Conservation (phyloP, 2,329 filamentous ascomycete species). For the Colletotrichum chrysophilum region DNA sequence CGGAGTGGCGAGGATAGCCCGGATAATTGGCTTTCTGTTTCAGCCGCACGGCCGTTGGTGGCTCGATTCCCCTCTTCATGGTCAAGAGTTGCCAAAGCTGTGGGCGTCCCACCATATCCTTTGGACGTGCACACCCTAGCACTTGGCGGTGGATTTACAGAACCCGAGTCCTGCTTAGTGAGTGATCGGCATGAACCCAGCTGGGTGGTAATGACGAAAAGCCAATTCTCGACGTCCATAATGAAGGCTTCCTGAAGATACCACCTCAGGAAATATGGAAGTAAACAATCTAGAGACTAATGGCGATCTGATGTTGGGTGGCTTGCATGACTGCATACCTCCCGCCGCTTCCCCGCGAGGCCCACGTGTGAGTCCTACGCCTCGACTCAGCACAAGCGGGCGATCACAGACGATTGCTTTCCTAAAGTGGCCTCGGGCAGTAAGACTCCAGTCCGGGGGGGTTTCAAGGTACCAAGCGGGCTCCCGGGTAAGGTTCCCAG, state of each 20-base stretch:
- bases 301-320: neutral
- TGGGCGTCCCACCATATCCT: neutral
- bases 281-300: neutral
- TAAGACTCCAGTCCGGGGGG: neutral
- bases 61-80: neutral
- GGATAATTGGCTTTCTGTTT: neutral
- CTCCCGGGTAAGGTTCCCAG: neutral
- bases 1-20: neutral
- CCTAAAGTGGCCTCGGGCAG: neutral
- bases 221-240: neutral
- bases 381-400: neutral
- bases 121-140: neutral
- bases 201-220: neutral
- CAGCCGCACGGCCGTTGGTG: neutral
- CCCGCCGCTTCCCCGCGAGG: neutral
- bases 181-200: neutral
- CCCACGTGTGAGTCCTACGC: neutral
- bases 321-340: neutral
- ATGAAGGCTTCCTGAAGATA: neutral
- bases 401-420: neutral
- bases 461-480: neutral
- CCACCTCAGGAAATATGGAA: neutral
- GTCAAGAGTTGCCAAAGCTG: neutral
- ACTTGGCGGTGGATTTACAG: neutral
- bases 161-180: neutral